Percentiles rank a stretch among this genome's conserved stretches.
These are phyloP conservation scores for Aspergillus baeticus DNA, from an alignment of 495 filamentous ascomycete species.

Conservation along the genomic window DNA sequence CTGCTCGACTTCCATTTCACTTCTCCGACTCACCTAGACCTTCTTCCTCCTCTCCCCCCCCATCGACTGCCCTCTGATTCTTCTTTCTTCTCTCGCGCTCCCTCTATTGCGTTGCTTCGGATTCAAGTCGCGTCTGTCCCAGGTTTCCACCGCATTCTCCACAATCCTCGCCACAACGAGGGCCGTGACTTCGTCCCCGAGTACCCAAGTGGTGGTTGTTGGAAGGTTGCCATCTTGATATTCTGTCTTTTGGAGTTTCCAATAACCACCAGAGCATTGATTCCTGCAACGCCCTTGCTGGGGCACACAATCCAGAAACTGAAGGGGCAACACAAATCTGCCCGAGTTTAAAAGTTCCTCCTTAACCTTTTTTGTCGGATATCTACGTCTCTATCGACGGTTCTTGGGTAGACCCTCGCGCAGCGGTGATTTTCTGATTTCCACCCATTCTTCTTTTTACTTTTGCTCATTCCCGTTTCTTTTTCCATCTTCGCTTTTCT, in stretches of 20 bases:
- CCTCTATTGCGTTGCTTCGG: background rate
- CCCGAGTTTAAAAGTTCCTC: background rate
- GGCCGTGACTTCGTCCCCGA: slow-evolving; percentile 9
- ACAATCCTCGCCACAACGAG: slow-evolving; percentile 7
- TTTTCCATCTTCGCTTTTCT: slow-evolving; percentile 6
- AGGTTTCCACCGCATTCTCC: slow-evolving; percentile 3
- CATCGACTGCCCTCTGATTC: slow-evolving; percentile 13
- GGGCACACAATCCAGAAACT: slow-evolving; percentile 3
- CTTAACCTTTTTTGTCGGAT: background rate
- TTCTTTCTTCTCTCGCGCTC: slow-evolving; percentile 6
- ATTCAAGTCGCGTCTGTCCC: background rate
- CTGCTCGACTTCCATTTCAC: slow-evolving; percentile 17
- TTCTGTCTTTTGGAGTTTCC: slow-evolving; percentile 13
- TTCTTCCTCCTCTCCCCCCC: slow-evolving; percentile 27
- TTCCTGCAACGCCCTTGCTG: slow-evolving; percentile 26
- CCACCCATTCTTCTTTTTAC: background rate
- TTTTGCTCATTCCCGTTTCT: background rate
- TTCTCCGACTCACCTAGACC: slow-evolving; percentile 14
- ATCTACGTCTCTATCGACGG: background rate
- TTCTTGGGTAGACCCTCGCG: background rate
- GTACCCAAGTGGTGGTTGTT: slow-evolving; percentile 13
- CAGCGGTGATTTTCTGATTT: slow-evolving; percentile 1
- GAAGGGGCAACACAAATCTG: background rate
- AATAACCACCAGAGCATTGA: slow-evolving; percentile 12
- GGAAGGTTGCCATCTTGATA: slow-evolving; percentile 25